A percentile compares a stretch with the other conserved stretches of the same genome.
These are phyloP conservation scores for Trichomonas vaginalis DNA, from an alignment of 208 protist genomes.

Conservation along the genomic window DNA sequence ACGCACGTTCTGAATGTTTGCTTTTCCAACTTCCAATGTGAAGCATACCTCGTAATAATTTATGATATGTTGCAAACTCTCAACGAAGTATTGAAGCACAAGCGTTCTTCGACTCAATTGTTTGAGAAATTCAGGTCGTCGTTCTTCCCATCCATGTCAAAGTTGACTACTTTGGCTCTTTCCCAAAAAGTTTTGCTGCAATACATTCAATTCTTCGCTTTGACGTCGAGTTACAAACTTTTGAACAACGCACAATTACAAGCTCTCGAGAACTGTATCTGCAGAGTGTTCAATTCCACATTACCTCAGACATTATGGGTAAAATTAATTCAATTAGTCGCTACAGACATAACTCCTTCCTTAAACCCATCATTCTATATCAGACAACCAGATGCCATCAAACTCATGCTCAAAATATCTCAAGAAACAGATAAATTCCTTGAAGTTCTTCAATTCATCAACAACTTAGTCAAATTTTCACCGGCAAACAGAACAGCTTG, in stretches of 20 bases:
- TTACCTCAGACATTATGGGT: neutral
- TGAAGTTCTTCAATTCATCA: neutral
- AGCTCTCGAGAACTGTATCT: neutral
- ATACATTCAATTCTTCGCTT: constrained; percentile 6
- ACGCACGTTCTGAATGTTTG: neutral
- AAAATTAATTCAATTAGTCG: constrained; percentile 9
- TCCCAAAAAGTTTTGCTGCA: neutral
- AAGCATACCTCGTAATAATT: neutral
- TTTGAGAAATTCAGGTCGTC: neutral
- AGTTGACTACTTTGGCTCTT: neutral
- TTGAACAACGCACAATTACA: neutral
- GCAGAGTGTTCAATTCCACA: neutral
- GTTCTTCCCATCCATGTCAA: neutral
- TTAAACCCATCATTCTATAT: neutral
- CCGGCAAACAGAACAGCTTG: neutral
- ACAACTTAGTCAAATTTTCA: neutral
- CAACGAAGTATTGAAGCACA: neutral
- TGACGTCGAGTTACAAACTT: neutral
- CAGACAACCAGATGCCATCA: neutral
- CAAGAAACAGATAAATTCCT: neutral
- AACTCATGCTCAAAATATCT: neutral
- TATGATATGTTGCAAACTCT: neutral
- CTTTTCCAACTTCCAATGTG: neutral
- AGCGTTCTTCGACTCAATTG: neutral
- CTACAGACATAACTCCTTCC: neutral